Base-by-base conservation (phyloP, 371 early-diverging fungal species). In the Haplosporangium sp. region DNA sequence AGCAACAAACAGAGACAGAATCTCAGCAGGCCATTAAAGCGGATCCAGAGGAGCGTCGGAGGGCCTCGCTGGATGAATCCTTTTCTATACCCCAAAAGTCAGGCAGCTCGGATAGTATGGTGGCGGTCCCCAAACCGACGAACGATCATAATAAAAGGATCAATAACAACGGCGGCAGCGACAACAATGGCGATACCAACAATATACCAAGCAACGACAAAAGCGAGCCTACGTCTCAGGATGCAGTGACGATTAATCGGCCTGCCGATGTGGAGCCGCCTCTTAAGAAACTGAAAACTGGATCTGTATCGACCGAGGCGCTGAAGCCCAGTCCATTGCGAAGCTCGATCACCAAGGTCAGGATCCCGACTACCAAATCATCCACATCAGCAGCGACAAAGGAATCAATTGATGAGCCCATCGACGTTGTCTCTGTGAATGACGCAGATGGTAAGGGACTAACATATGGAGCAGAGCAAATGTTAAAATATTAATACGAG, bases 251-350 rank as follows among this genome's bases (percentile, higher is more conserved):
- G 14, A 10, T 43, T 5, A 53, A 42, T 23, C 38, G 47, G 38
- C n/a, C 62, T 38, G 12, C 20, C 14, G 37, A 41, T 29, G 54
- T 11, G 58, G 63, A 52, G 20, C 67, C 67, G 6, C 67, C 67
- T 11, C 36, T 36, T 9, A 73, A 73, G 43, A 62, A 63, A 46
- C 18, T 46, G 41, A 73, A 73, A 42, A 52, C 57, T 41, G 62
- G 59, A 47, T 45, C 62, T 21, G 63, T 57, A 55, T 12, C 57
- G 20, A 42, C 43, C 5, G 57, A 55, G 20, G 21, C 62, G n/a
- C 50, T 60, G 14, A 60, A 60, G 41, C 66, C 73, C 7, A 72
- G 73, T 41, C 66, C 73, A 20, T 21, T 72, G 47, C 66, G 73
- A n/a, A 65, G 66, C 20, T 62, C 67, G 13, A 21, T 65, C 16